Evolutionary conservation across 2,329 filamentous ascomycete species (phyloP).

Genomic region (Fusarium albidum): DNA sequence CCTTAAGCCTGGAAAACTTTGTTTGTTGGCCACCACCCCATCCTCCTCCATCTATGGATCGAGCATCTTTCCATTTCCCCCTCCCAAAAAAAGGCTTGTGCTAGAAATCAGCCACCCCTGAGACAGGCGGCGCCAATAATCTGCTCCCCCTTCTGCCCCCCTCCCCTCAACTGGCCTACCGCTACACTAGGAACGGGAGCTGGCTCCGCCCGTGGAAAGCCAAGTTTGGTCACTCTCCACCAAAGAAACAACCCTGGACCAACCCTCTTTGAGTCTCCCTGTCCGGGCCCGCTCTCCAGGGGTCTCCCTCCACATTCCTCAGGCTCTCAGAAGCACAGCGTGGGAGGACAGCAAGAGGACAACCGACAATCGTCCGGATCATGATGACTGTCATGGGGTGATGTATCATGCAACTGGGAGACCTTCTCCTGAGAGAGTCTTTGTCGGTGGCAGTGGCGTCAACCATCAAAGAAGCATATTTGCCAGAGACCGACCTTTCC

Average conservation of each 20-base stretch:
- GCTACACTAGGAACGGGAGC: slow-evolving; percentile 39
- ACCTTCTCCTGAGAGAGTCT: neutral
- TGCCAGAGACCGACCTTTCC: slow-evolving; percentile 29
- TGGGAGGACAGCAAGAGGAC: neutral
- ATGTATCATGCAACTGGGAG: slow-evolving; percentile 16
- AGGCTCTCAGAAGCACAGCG: neutral
- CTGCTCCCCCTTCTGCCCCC: slow-evolving; percentile 16
- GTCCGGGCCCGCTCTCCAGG: slow-evolving; percentile 5
- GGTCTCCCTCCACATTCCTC: slow-evolving; percentile 18
- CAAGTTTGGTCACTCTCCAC: slow-evolving; percentile 19
- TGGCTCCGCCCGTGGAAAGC: slow-evolving; percentile 35
- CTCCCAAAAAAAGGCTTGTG: slow-evolving; percentile 1
- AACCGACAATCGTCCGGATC: neutral
- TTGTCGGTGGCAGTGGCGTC: neutral
- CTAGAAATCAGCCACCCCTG: slow-evolving; percentile 25
- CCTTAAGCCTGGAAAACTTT: neutral
- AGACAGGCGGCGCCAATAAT: slow-evolving; percentile 35
- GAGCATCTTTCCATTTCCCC: slow-evolving; percentile 11
- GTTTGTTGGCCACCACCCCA: neutral
- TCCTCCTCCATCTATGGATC: slow-evolving; percentile 10
- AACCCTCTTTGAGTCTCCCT: neutral
- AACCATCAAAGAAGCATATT: slow-evolving; percentile 23
- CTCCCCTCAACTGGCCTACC: slow-evolving; percentile 9
- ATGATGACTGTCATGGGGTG: slow-evolving; percentile 4
- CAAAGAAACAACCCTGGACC: slow-evolving; percentile 12